These are phyloP conservation scores for Dalbergia cochinchinensis DNA, from an alignment of 306 rosid species.

Conservation along the genomic window DNA sequence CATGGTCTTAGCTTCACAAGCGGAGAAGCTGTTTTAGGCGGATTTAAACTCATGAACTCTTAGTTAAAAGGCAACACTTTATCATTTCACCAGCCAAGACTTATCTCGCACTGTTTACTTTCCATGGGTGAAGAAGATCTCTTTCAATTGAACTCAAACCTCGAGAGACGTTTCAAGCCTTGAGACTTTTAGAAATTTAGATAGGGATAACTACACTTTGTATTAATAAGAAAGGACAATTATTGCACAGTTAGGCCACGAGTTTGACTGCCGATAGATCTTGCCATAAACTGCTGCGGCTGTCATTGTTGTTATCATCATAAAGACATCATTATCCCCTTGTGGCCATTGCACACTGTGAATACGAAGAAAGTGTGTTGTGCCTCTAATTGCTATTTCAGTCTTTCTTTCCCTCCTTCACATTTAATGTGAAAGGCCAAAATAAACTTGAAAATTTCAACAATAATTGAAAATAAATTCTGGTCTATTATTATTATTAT, in stretches of 20 bases:
- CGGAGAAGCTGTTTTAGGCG: no score
- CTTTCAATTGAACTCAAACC: slow-evolving; percentile 41
- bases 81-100: no score
- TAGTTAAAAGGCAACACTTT: no score
- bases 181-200: slow-evolving; percentile 22
- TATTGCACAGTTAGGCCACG: slow-evolving; percentile 41
- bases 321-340: slow-evolving; percentile 50
- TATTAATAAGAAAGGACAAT: slow-evolving; percentile 35
- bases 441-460: slow-evolving; percentile 37
- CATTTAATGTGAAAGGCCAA: slow-evolving; percentile 33
- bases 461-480: slow-evolving; percentile 52
- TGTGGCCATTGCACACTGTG: slow-evolving; percentile 51
- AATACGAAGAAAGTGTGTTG: slow-evolving; percentile 34
- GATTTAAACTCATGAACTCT: neutral
- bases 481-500: slow-evolving; percentile 44
- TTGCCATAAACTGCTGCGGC: slow-evolving; percentile 38
- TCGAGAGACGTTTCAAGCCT: slow-evolving; percentile 22
- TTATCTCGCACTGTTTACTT: slow-evolving; percentile 7
- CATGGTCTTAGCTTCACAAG: no score
- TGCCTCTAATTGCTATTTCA: slow-evolving; percentile 36
- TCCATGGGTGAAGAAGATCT: slow-evolving; percentile 5
- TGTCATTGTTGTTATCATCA: slow-evolving; percentile 53
- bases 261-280: slow-evolving; percentile 43
- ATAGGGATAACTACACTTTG: slow-evolving; percentile 37
- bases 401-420: slow-evolving; percentile 25